Evolutionary conservation across 2,329 filamentous ascomycete species (phyloP).

Genomic region (Pseudocercospora cruenta): DNA sequence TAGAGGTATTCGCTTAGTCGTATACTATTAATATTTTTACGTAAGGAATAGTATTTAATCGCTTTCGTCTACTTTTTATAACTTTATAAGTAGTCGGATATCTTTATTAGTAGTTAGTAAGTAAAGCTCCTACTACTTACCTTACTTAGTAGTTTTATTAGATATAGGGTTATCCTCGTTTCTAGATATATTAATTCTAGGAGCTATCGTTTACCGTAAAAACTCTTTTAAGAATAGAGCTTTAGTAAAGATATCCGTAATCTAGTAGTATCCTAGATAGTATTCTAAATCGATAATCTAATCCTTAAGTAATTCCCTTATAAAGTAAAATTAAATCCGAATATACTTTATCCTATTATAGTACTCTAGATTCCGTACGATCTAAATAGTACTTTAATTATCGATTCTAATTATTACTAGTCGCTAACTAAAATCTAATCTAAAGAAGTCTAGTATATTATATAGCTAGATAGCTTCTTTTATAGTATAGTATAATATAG

Average conservation of each 20-base stretch:
- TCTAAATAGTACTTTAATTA: background rate
- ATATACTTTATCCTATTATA: background rate
- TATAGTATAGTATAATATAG: background rate
- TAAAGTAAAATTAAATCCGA: slow-evolving; percentile 2
- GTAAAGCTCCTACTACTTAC: too few relatives aligned
- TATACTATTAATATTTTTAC: too few relatives aligned
- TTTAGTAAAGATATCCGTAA: slow-evolving; percentile 12
- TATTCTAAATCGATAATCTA: background rate
- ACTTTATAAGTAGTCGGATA: background rate
- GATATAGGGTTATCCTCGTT: too few relatives aligned
- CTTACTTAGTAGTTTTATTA: too few relatives aligned
- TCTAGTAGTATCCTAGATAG: slow-evolving; percentile 7
- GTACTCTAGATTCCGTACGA: background rate
- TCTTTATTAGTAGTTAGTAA: background rate
- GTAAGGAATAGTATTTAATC: background rate
- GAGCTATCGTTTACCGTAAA: background rate
- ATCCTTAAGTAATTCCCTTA: background rate
- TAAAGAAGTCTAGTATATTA: background rate
- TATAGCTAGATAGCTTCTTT: background rate
- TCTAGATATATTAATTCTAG: too few relatives aligned
- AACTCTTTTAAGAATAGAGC: slow-evolving; percentile 2
- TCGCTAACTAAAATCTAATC: background rate
- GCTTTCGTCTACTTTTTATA: background rate
- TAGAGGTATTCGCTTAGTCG: too few relatives aligned
- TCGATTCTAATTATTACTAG: background rate